Evolutionary conservation across 768 basidiomycete species (phyloP).

Genomic region (Coprinopsis sp.): DNA sequence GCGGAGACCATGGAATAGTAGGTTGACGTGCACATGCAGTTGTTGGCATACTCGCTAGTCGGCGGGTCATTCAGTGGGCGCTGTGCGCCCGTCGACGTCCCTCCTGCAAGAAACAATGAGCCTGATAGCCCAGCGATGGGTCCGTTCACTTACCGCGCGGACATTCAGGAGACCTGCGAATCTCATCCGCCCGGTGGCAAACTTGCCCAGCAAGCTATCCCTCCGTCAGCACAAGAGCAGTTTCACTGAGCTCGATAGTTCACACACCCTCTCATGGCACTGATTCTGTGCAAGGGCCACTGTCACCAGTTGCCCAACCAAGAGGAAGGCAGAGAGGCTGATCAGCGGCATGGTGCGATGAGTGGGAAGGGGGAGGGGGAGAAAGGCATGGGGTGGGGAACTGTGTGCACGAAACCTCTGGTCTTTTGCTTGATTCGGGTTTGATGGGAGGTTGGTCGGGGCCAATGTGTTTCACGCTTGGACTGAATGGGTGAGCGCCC

Average conservation of each 20-base stretch:
- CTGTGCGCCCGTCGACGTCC: neutral
- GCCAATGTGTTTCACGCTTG: too few relatives aligned
- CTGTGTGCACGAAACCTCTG: neutral
- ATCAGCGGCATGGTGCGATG: neutral
- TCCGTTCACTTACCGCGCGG: neutral
- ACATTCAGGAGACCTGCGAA: neutral
- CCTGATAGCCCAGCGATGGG: neutral
- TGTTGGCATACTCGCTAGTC: neutral
- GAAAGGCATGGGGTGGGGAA: neutral
- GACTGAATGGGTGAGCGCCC: too few relatives aligned
- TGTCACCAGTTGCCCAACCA: neutral
- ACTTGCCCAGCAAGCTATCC: too few relatives aligned
- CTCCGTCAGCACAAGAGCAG: too few relatives aligned
- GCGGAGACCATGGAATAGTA: slow-evolving; percentile 3
- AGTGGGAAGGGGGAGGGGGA: neutral
- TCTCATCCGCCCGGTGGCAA: neutral
- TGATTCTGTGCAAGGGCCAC: neutral
- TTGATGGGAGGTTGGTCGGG: too few relatives aligned
- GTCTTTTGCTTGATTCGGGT: slow-evolving; percentile 6
- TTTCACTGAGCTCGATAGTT: too few relatives aligned
- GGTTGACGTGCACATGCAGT: neutral
- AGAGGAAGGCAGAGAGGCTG: neutral
- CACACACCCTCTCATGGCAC: neutral
- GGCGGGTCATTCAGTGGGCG: neutral
- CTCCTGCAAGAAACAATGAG: neutral